Base-by-base conservation (phyloP, 2,329 filamentous ascomycete genomes). In the Fusarium vanettenii region DNA sequence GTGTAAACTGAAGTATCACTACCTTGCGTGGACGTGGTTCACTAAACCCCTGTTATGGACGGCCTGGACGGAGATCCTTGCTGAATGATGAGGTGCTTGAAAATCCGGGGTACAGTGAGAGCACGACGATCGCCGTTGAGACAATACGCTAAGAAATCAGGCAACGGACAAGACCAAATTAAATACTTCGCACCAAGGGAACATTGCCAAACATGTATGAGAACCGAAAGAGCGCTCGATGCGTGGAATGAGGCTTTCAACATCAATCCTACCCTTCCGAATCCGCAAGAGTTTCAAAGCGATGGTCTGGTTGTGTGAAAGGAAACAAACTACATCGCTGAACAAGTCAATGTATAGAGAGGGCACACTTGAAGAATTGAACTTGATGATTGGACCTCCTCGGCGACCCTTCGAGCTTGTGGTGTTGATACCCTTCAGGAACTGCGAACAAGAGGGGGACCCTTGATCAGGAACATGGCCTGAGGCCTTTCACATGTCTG, bases 371-470 rank as follows among this genome's bases (percentile, higher is more conserved):
- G 48, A 31, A 52, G 48, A 52, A 31, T 31, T n/a, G 27, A 52
- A 31, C 27, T 31, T 52, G 48, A 52, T 52, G 48, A 20, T 52
- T 52, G 48, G 33, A 22, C 20, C 33, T 59, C 22, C 6, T 59
- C 10, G 11, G 29, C 10, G 33, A 18, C 16, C 31, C 14, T 41
- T 27, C 14, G 16, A 52, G 25, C 64, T 69, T 69, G 59, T 64
- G 72, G 73, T 73, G 72, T 70, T 67, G 69, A 67, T 67, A 70
- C 72, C 72, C 72, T 75, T 70, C 20, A 61, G 41, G 56, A 37
- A 41, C 7, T 31, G 37, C 2, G 27, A 25, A 52, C 48, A 16
- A 59, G 41, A 67, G 63, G 67, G 25, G 71, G 69, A 67, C 72
- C 72, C 72, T 64, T 56, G 43, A 29, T 64, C 69, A 70, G 72